phyloP scores from a whole-genome alignment of 371 early-diverging fungal species.

The Mortierella sp. region DNA sequence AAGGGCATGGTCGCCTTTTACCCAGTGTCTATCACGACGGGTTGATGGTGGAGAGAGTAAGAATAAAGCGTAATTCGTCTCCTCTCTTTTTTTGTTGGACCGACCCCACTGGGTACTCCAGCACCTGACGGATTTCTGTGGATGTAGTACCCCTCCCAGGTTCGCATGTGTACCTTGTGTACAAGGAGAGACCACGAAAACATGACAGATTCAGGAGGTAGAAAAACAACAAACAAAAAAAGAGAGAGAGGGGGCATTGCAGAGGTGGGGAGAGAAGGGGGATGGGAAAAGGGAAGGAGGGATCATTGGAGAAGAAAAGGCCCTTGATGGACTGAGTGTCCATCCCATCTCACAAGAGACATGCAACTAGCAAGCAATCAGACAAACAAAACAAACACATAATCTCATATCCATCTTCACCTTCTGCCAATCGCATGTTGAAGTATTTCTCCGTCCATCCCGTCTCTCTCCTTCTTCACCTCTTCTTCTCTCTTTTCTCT shows the following conservation, averaged over 20 bases:
- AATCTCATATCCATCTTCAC: background rate
- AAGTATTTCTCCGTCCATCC: background rate
- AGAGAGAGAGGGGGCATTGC: background rate
- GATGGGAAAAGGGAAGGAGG: background rate
- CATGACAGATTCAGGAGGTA: background rate
- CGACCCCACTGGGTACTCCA: background rate
- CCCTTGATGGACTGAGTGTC: slow-evolving; percentile 38
- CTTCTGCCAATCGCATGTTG: background rate
- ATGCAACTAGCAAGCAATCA: background rate
- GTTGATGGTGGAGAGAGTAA: background rate
- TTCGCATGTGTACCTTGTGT: background rate
- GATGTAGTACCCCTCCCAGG: background rate
- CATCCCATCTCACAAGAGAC: slow-evolving; percentile 12
- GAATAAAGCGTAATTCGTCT: slow-evolving; percentile 32
- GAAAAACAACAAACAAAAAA: background rate
- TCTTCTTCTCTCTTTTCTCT: background rate
- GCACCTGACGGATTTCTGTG: background rate
- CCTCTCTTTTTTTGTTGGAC: background rate
- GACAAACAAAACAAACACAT: background rate
- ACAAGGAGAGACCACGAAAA: background rate
- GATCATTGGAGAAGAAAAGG: background rate
- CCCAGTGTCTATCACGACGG: slow-evolving; percentile 23
- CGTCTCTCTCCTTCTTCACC: slow-evolving; percentile 9
- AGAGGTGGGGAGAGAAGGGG: background rate
- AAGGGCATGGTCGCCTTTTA: background rate